Evolutionary conservation across 257 asterid species (phyloP).

Genomic region (Solanum habrochaites): DNA sequence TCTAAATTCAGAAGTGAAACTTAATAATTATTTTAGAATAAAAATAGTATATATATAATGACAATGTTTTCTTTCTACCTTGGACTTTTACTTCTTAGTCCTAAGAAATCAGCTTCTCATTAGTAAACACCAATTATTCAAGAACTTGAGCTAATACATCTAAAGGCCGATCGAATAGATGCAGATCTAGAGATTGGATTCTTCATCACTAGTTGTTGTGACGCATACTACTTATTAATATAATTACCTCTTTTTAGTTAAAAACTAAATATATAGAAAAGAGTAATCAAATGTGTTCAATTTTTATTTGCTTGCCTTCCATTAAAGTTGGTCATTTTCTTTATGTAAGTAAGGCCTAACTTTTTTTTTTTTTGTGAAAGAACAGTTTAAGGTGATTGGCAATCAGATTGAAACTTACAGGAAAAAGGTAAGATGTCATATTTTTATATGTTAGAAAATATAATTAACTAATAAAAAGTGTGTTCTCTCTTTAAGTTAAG

Average conservation of each 20-base stretch:
- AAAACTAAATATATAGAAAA: background rate
- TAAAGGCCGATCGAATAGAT: too few species aligned
- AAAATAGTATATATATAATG: too few species aligned
- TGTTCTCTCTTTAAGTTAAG: too few species aligned
- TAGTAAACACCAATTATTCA: background rate
- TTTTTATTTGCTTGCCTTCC: background rate
- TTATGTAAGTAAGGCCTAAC: background rate
- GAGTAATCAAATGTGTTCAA: background rate
- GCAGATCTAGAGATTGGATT: too few species aligned
- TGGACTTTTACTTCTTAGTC: background rate
- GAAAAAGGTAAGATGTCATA: constrained; percentile 53
- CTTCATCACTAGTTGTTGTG: background rate
- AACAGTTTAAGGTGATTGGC: constrained; percentile 52
- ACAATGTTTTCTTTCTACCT: background rate
- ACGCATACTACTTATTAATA: background rate
- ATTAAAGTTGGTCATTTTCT: background rate
- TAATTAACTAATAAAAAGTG: too few species aligned
- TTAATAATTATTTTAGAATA: too few species aligned
- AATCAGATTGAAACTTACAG: constrained; percentile 54
- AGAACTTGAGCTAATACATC: background rate
- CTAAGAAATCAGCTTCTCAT: background rate
- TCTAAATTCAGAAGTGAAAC: too few species aligned
- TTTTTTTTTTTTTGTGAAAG: background rate
- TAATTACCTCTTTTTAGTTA: background rate
- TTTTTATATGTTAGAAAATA: background rate